A percentile compares a stretch with the other conserved stretches of the same genome.
phyloP scores from a whole-genome alignment of 108 stramenopile species.

The Epipyxis sp. region DNA sequence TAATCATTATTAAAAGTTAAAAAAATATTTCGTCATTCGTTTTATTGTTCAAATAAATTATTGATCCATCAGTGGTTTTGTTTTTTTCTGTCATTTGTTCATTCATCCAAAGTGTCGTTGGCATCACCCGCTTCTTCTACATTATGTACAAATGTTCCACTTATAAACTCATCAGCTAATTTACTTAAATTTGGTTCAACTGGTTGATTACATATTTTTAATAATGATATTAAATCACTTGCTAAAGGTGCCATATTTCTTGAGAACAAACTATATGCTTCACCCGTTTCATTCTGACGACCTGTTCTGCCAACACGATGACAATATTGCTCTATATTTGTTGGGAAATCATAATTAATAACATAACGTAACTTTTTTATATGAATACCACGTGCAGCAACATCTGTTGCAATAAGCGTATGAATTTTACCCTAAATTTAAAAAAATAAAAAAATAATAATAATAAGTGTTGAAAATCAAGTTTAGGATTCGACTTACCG shows the following conservation, averaged over 20 bases:
- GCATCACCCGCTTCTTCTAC: too few species aligned
- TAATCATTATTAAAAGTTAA: too few species aligned
- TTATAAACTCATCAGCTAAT: slow-evolving; percentile 9
- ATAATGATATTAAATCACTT: slow-evolving; percentile 10
- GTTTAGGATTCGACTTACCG: background rate
- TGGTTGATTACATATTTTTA: background rate
- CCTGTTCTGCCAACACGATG: slow-evolving; percentile 36
- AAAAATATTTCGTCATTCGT: too few species aligned
- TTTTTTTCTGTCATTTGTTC: too few species aligned
- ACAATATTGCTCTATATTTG: slow-evolving; percentile 22
- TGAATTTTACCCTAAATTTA: slow-evolving; percentile 15
- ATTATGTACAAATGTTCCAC: too few species aligned
- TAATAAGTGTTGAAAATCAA: background rate
- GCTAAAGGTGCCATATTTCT: slow-evolving; percentile 33
- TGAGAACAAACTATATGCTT: slow-evolving; percentile 22
- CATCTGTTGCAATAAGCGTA: slow-evolving; percentile 65
- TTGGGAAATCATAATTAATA: slow-evolving; percentile 34
- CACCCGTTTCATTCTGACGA: background rate
- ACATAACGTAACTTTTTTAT: slow-evolving; percentile 37
- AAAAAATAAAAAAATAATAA: background rate
- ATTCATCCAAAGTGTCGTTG: too few species aligned
- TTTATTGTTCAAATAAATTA: too few species aligned
- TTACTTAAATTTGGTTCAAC: slow-evolving; percentile 16
- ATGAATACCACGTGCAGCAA: slow-evolving; percentile 66
- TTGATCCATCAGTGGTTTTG: too few species aligned